A percentile compares a stretch with the other conserved stretches of the same genome.
These are phyloP conservation scores for Trichoderma breve DNA, from an alignment of 2,329 filamentous ascomycete species.

Conservation along the genomic window DNA sequence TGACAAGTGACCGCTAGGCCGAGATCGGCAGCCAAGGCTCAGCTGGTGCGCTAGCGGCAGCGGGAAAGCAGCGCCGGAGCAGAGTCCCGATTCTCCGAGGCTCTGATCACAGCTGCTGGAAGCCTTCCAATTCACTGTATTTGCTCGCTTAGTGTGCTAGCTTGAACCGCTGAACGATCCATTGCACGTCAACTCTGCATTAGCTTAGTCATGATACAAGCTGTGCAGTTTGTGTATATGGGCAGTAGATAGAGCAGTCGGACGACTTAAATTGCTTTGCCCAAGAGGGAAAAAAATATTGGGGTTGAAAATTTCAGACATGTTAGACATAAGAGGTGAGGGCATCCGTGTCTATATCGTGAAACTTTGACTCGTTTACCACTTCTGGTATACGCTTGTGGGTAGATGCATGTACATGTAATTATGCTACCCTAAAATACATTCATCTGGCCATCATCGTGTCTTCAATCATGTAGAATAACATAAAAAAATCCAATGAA, in stretches of 20 bases:
- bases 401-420: background rate
- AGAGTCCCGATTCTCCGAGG: slow-evolving; percentile 8
- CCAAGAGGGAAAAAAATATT: background rate
- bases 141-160: background rate
- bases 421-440: background rate
- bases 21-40: slow-evolving; percentile 33
- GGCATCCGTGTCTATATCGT: background rate
- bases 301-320: background rate
- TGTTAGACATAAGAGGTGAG: background rate
- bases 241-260: background rate
- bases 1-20: slow-evolving; percentile 29
- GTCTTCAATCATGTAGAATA: background rate
- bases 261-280: background rate
- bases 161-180: background rate
- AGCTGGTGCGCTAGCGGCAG: slow-evolving; percentile 20
- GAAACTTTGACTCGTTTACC: background rate
- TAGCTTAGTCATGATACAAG: background rate
- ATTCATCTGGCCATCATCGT: background rate
- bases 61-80: slow-evolving; percentile 1
- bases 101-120: background rate
- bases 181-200: background rate
- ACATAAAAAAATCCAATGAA: background rate
- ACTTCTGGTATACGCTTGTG: background rate
- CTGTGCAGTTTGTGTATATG: background rate
- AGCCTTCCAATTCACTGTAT: background rate